Percentiles rank a stretch among this genome's conserved stretches.
Evolutionary conservation across 2,329 filamentous ascomycete genomes (phyloP).

Genomic region (Talaromyces marneffei): DNA sequence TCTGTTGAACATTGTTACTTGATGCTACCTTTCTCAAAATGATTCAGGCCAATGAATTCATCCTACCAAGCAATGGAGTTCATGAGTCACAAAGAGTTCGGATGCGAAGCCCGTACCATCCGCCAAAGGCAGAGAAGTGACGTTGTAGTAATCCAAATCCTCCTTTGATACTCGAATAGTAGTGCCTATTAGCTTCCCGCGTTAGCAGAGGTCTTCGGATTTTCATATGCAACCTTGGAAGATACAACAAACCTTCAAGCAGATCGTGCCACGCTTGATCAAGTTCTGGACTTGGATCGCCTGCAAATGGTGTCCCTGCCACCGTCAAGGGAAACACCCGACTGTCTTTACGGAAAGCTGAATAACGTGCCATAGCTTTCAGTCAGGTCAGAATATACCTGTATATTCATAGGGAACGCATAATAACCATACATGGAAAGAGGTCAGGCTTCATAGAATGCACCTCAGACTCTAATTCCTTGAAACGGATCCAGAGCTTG

Average conservation of each 20-base stretch:
- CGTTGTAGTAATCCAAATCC: conserved; percentile 10
- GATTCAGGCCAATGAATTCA: too few relatives aligned
- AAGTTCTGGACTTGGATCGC: conserved; percentile 3
- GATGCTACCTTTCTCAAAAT: too few relatives aligned
- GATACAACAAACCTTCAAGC: background rate
- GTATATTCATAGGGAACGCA: too few relatives aligned
- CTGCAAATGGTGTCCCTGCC: background rate
- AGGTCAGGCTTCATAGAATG: background rate
- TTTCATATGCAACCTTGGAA: too few relatives aligned
- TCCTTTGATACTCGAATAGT: background rate
- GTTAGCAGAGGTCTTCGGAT: too few relatives aligned
- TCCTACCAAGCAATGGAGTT: conserved; percentile 9
- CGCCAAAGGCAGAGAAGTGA: conserved; percentile 8
- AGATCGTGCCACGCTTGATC: conserved; percentile 6
- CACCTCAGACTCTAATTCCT: background rate
- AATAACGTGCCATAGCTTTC: background rate
- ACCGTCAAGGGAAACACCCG: background rate
- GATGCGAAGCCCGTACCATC: conserved; percentile 2
- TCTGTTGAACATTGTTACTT: background rate
- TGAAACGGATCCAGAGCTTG: background rate
- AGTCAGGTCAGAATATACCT: background rate
- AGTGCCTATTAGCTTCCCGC: background rate
- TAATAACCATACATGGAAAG: background rate
- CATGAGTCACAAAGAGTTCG: conserved; percentile 9
- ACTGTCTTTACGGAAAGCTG: background rate